These are phyloP conservation scores for Russula sp. DNA, from an alignment of 768 basidiomycete genomes.

Conservation along the genomic window DNA sequence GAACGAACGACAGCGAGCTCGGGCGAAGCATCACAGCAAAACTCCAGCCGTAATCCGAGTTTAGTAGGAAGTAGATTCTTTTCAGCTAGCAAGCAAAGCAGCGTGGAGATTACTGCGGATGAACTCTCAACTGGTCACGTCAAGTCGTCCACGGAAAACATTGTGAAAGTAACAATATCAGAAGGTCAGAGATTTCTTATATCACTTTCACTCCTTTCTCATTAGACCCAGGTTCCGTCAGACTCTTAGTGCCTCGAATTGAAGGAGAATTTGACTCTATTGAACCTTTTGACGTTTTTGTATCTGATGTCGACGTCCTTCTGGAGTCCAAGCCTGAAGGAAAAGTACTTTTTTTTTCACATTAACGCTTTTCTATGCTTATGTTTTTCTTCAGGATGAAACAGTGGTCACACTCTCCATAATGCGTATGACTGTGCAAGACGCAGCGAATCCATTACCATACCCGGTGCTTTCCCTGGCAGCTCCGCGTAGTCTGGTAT, in stretches of 20 bases:
- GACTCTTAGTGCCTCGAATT: constrained; percentile 49
- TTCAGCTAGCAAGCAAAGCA: constrained; percentile 40
- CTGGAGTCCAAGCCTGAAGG: constrained; percentile 69
- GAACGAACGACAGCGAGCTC: constrained; percentile 43
- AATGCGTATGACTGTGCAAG: constrained; percentile 57
- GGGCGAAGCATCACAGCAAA: constrained; percentile 34
- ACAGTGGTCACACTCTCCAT: constrained; percentile 61
- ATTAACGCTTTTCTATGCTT: neutral
- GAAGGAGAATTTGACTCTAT: constrained; percentile 29
- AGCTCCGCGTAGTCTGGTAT: constrained; percentile 55
- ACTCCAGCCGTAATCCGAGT: constrained; percentile 54
- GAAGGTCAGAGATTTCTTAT: constrained; percentile 34
- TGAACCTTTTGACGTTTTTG: constrained; percentile 53
- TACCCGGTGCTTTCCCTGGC: constrained; percentile 53
- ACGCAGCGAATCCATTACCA: constrained; percentile 42
- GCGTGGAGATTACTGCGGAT: constrained; percentile 43
- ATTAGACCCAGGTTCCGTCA: constrained; percentile 39
- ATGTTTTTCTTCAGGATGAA: constrained; percentile 52
- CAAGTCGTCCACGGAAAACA: constrained; percentile 40
- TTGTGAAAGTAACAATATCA: constrained; percentile 49
- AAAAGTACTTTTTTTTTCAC: constrained; percentile 50
- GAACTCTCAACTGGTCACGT: constrained; percentile 32
- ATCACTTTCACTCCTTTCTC: neutral
- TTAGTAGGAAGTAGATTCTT: constrained; percentile 82
- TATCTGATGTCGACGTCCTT: constrained; percentile 59